Evolutionary conservation across 768 basidiomycete genomes (phyloP).

Genomic region (Boletus sp.): DNA sequence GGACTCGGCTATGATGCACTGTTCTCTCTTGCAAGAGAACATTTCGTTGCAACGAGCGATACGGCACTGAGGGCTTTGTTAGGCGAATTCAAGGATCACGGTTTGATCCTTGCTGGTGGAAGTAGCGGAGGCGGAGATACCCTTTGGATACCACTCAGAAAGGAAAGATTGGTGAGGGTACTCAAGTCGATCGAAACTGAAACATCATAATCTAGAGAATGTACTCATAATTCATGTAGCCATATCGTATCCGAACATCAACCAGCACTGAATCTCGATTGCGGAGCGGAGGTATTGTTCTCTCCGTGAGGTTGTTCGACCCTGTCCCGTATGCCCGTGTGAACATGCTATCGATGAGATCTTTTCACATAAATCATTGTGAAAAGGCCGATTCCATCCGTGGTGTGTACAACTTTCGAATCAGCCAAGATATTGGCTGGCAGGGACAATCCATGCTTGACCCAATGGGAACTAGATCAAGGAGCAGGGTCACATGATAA

Average conservation of each 20-base stretch:
- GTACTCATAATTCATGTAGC: neutral
- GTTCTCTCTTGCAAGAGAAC: constrained; percentile 71
- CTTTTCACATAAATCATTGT: too few species aligned
- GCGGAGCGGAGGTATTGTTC: too few species aligned
- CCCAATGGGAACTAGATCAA: too few species aligned
- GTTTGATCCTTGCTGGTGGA: constrained; percentile 59
- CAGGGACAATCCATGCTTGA: too few species aligned
- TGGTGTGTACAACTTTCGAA: too few species aligned
- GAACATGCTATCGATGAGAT: too few species aligned
- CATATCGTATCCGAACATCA: neutral
- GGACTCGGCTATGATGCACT: constrained; percentile 66
- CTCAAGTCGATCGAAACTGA: constrained; percentile 33
- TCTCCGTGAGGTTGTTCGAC: too few species aligned
- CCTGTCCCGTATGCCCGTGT: too few species aligned
- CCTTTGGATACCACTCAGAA: constrained; percentile 86
- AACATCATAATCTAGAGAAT: constrained; percentile 8
- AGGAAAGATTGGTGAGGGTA: constrained; percentile 62
- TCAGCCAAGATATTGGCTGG: too few species aligned
- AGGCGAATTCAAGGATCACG: constrained; percentile 91
- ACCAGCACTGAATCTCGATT: neutral
- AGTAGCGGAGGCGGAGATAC: constrained; percentile 51
- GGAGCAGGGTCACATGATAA: too few species aligned
- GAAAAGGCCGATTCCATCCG: too few species aligned
- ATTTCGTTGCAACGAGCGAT: constrained; percentile 89
- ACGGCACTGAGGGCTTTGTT: constrained; percentile 78